phyloP scores from a whole-genome alignment of 2,329 filamentous ascomycete genomes.

The Byssoonygena ceratinophila region DNA sequence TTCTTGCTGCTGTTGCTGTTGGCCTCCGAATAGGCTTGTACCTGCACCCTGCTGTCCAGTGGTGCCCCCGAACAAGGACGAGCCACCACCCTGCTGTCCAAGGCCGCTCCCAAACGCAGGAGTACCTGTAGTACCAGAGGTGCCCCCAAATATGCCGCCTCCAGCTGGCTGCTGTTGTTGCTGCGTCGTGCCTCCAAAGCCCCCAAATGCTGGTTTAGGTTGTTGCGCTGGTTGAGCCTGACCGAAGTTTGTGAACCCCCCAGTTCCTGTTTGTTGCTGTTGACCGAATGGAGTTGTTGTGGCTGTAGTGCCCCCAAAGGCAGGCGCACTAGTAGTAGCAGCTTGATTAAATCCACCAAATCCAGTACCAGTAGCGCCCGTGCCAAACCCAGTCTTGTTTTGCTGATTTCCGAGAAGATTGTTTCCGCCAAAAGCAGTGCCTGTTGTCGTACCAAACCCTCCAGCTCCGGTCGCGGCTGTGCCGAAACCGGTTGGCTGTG shows the following conservation, averaged over 20 bases:
- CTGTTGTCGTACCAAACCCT: slow-evolving; percentile 27
- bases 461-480: slow-evolving; percentile 27
- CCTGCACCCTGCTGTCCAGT: slow-evolving; percentile 29
- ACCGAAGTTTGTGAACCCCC: slow-evolving; percentile 38
- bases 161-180: slow-evolving; percentile 31
- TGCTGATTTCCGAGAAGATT: slow-evolving; percentile 37
- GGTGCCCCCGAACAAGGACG: neutral
- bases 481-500: slow-evolving; percentile 34
- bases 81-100: slow-evolving; percentile 25
- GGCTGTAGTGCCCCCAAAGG: slow-evolving; percentile 32
- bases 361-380: slow-evolving; percentile 20
- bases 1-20: slow-evolving; percentile 32
- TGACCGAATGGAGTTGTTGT: slow-evolving; percentile 38
- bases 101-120: slow-evolving; percentile 35
- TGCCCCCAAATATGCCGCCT: slow-evolving; percentile 38
- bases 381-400: slow-evolving; percentile 31
- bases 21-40: slow-evolving; percentile 34
- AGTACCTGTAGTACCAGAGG: slow-evolving; percentile 21
- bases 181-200: slow-evolving; percentile 30
- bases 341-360: slow-evolving; percentile 33
- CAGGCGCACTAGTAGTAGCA: slow-evolving; percentile 29
- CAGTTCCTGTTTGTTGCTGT: slow-evolving; percentile 26
- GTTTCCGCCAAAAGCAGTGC: slow-evolving; percentile 25
- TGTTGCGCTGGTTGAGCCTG: slow-evolving; percentile 34
- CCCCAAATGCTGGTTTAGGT: slow-evolving; percentile 28